A percentile compares a stretch with the other conserved stretches of the same genome.
Evolutionary conservation across 148 eudicot genomes (phyloP).

Genomic region (Silene conica): DNA sequence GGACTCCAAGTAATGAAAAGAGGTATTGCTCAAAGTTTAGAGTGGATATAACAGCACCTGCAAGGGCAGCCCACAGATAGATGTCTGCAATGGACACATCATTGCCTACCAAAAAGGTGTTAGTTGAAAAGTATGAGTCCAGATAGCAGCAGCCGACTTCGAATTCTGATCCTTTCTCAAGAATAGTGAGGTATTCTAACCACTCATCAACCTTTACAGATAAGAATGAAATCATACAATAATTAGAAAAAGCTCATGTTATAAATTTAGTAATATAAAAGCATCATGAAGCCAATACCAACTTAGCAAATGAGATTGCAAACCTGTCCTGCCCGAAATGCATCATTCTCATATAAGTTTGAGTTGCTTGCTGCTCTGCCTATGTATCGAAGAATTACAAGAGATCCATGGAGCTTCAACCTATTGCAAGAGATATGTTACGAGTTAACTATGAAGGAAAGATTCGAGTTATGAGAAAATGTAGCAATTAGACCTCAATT

Average conservation of each 20-base stretch:
- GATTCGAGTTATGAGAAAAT: background rate
- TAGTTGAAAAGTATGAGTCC: slow-evolving; percentile 52
- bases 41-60: slow-evolving; percentile 38
- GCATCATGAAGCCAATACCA: background rate
- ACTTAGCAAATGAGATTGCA: background rate
- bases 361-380: slow-evolving; percentile 42
- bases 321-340: slow-evolving; percentile 58
- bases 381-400: slow-evolving; percentile 57
- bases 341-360: slow-evolving; percentile 52
- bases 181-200: slow-evolving; percentile 63
- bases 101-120: slow-evolving; percentile 73
- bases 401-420: slow-evolving; percentile 45
- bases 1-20: background rate
- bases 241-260: background rate
- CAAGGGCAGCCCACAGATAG: slow-evolving; percentile 77
- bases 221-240: background rate
- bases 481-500: background rate
- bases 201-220: slow-evolving; percentile 65
- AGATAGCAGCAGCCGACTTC: slow-evolving; percentile 71
- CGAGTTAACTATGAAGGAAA: too few relatives aligned
- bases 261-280: background rate
- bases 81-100: slow-evolving; percentile 74
- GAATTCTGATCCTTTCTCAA: slow-evolving; percentile 71
- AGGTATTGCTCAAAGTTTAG: background rate
- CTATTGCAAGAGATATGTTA: slow-evolving; percentile 25